Evolutionary conservation across 306 rosid species (phyloP).

Genomic region (Rosa chinensis): DNA sequence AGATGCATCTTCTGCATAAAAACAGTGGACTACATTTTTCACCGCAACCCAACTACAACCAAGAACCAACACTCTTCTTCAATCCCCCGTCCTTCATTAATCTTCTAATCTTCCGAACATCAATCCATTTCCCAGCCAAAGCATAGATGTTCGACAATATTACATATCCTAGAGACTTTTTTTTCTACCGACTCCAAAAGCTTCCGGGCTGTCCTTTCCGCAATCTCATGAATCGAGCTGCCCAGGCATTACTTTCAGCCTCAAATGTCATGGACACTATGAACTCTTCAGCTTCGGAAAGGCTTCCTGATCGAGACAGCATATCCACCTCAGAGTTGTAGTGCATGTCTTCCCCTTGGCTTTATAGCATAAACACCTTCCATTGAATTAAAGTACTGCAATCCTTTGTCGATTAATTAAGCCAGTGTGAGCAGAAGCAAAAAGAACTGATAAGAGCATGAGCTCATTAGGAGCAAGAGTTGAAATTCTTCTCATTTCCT

Average conservation of each 20-base stretch:
- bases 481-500: constrained; percentile 21
- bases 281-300: constrained; percentile 14
- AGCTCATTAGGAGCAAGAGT: constrained; percentile 14
- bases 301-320: constrained; percentile 19
- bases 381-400: constrained; percentile 15
- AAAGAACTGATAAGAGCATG: constrained; percentile 19
- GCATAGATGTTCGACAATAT: constrained; percentile 14
- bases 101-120: constrained; percentile 9
- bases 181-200: neutral
- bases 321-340: constrained; percentile 15
- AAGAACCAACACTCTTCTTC: constrained; percentile 10
- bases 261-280: constrained; percentile 12
- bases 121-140: constrained; percentile 15
- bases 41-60: constrained; percentile 17
- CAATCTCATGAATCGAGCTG: constrained; percentile 17
- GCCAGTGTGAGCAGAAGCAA: constrained; percentile 25
- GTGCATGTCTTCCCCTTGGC: constrained; percentile 19
- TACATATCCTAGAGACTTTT: neutral
- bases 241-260: constrained; percentile 13
- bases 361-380: constrained; percentile 4
- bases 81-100: constrained; percentile 11
- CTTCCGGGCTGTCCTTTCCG: constrained; percentile 20
- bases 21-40: constrained; percentile 7
- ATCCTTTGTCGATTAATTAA: constrained; percentile 4
- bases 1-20: constrained; percentile 16